Evolutionary conservation across 208 protist species (phyloP), one percentile per base, ranked within the genome.

Genomic region (Trypanosoma vivax): DNA sequence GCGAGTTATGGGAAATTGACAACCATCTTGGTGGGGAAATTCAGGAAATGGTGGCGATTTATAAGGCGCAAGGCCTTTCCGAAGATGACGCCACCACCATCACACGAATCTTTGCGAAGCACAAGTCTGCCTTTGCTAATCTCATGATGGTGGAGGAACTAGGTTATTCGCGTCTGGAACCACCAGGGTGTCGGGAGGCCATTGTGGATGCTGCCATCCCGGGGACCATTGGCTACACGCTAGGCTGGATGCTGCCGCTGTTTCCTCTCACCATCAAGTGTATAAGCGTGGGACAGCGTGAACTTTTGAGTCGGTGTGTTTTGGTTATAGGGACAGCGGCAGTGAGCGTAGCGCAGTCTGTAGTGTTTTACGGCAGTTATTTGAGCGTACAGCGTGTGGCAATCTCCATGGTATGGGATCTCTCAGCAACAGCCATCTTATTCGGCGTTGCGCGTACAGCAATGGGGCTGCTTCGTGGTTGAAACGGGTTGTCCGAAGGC

Each of bases 101-200:
- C 21, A 84, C 94, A 3, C 70, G 70, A 11, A 84, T 95, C 16
- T 95, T 96, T 45, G 71, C 85, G 2, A 83, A 89, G 65, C 59
- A 96, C 27, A 82, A 76, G 48, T 56, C 60, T 2, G 50, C 83
- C 0, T 97, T 97, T 60, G 88, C 93, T 13, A 90, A 92, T 41
- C 55, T 96, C 25, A 96, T 97, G 90, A 96, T 97, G 89, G 88
- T 96, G 23, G 85, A 97, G 65, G 90, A 98, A 60, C 83, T 97
- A 9, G 93, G 92, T 48, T 94, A 94, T 63, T 87, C 79, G 1
- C 82, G 86, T 1, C 66, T 94, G 19, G 73, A 82, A 51, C 82
- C 83, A 29, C 82, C 80, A 19, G 74, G 62, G n/a, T 59, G 62
- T 23, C 31, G 46, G n/a, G 82, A 94, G 69, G 72, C 73, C 0